phyloP scores from a whole-genome alignment of 352 stramenopile species.

The Globisporangium polare region DNA sequence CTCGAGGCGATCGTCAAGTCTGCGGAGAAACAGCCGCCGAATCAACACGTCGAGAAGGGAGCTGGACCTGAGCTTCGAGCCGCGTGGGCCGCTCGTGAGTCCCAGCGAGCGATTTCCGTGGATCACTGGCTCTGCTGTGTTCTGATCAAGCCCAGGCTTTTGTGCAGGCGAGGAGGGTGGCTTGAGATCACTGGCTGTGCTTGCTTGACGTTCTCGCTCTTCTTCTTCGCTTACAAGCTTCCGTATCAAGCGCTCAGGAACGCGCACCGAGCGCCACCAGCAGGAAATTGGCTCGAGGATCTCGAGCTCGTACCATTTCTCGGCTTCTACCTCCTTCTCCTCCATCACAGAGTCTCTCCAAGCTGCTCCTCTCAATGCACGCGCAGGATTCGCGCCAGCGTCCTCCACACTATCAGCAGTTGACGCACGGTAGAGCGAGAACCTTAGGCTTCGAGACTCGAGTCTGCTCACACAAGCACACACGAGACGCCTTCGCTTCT shows the following conservation, averaged over 20 bases:
- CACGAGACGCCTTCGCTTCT: slow-evolving; percentile 36
- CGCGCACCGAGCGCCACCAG: slow-evolving; percentile 1
- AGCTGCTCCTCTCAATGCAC: background rate
- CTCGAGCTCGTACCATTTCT: slow-evolving; percentile 18
- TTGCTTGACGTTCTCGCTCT: background rate
- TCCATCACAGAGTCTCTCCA: too few species aligned
- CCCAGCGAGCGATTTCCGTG: background rate
- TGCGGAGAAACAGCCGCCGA: background rate
- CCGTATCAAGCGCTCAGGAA: background rate
- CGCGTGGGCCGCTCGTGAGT: background rate
- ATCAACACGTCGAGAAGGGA: background rate
- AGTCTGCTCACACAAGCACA: slow-evolving; percentile 24
- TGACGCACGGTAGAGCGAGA: slow-evolving; percentile 49
- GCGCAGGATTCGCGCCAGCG: background rate
- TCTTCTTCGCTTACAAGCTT: slow-evolving; percentile 1
- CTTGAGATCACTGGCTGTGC: background rate
- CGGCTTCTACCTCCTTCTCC: slow-evolving; percentile 4
- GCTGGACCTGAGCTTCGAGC: background rate
- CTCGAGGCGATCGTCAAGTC: background rate
- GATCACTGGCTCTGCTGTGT: background rate
- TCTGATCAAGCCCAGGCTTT: background rate
- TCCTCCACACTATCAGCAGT: background rate
- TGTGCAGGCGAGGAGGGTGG: background rate
- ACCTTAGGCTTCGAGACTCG: slow-evolving; percentile 23
- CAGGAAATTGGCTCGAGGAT: slow-evolving; percentile 12